A percentile compares a stretch with the other conserved stretches of the same genome.
Conservation (phyloP, 441 rosid species). For the Erodium texanum region DNA sequence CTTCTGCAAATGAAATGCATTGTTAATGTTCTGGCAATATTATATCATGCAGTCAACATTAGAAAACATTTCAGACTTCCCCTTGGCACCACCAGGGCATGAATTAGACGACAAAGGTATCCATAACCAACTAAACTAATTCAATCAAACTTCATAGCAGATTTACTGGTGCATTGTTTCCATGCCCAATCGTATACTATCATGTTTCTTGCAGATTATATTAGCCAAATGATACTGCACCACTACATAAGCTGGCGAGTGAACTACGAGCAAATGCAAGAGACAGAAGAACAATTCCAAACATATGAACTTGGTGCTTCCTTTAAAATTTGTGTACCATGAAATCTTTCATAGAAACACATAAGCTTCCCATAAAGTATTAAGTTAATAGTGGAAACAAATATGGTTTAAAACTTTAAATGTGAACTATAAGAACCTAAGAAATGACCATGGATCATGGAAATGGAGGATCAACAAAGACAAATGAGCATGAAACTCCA, state of each 20-base stretch:
- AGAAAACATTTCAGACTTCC: too few relatives aligned
- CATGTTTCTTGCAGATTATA: neutral
- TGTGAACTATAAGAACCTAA: neutral
- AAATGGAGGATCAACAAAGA: neutral
- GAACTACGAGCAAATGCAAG: neutral
- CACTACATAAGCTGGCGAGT: neutral
- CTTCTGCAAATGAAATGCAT: conserved; percentile 36
- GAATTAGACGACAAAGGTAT: neutral
- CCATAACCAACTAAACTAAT: neutral
- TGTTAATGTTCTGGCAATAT: conserved; percentile 23
- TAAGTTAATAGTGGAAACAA: neutral
- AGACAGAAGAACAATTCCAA: neutral
- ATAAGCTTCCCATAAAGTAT: neutral
- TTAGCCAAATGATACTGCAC: neutral
- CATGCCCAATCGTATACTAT: neutral
- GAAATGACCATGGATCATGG: neutral
- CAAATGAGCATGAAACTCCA: neutral
- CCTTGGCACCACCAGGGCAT: neutral
- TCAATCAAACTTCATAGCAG: neutral
- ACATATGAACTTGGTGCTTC: neutral
- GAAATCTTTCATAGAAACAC: neutral
- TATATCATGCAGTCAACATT: neutral
- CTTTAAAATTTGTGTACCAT: neutral
- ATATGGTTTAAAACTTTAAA: neutral
- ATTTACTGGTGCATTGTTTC: neutral